Evolutionary conservation across 2,329 filamentous ascomycete genomes (phyloP).

Genomic region (Aspergillus fructus): DNA sequence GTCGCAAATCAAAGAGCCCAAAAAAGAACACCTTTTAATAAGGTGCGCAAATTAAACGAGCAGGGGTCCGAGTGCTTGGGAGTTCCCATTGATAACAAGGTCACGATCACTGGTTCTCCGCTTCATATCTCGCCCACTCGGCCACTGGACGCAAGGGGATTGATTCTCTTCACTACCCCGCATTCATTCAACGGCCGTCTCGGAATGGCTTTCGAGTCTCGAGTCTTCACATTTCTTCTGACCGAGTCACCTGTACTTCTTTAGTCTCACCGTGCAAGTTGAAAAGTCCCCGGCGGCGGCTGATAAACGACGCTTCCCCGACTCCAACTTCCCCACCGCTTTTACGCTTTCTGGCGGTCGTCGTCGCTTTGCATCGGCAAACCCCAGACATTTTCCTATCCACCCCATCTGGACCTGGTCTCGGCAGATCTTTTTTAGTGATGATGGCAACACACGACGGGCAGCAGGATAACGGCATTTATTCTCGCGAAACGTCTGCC

Average conservation of each 20-base stretch:
- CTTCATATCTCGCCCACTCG: not conserved
- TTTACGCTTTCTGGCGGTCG: conserved; percentile 33
- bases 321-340: conserved; percentile 30
- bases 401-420: conserved; percentile 15
- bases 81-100: conserved; percentile 20
- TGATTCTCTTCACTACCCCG: conserved; percentile 26
- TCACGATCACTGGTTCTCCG: conserved; percentile 6
- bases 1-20: not conserved
- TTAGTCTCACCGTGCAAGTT: conserved; percentile 1
- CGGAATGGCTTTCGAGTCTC: not conserved
- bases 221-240: not conserved
- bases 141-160: conserved; percentile 6
- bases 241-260: not conserved
- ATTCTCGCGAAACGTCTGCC: conserved; percentile 18
- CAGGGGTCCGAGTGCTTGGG: conserved; percentile 11
- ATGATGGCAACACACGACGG: conserved; percentile 22
- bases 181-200: conserved; percentile 16
- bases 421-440: conserved; percentile 14
- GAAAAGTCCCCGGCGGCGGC: conserved; percentile 1
- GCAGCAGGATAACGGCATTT: conserved; percentile 17
- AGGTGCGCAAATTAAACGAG: not conserved
- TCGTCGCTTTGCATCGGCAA: conserved; percentile 42
- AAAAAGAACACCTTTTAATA: not conserved
- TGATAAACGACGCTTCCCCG: conserved; percentile 4
- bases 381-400: conserved; percentile 18